A percentile compares a stretch with the other conserved stretches of the same genome.
Conservation (phyloP, 441 rosid genomes). For the Gossypium gossypioides region DNA sequence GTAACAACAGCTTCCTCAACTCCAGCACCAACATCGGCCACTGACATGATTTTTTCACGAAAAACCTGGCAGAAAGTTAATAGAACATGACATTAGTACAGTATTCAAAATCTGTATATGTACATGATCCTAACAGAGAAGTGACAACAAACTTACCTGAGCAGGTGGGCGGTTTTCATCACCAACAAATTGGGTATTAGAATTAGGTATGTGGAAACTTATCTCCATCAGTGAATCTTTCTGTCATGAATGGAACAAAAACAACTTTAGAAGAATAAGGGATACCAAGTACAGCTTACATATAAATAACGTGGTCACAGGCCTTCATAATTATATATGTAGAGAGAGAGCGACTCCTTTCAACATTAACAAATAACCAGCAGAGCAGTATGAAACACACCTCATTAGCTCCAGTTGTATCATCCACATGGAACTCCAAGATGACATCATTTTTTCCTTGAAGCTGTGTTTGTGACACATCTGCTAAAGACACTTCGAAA, state of each 20-base stretch:
- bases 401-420: slow-evolving; percentile 94
- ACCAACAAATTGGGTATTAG: slow-evolving; percentile 83
- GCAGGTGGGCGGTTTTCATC: slow-evolving; percentile 84
- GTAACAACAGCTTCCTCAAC: slow-evolving; percentile 86
- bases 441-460: slow-evolving; percentile 88
- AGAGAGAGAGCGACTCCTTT: not conserved
- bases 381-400: slow-evolving; percentile 24
- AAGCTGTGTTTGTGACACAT: slow-evolving; percentile 82
- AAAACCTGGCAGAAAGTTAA: slow-evolving; percentile 43
- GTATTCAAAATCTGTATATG: not conserved
- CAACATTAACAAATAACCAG: not conserved
- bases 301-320: not conserved
- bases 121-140: not conserved
- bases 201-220: slow-evolving; percentile 80
- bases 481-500: slow-evolving; percentile 82
- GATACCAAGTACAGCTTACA: not conserved
- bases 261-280: not conserved
- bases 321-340: too few relatives aligned
- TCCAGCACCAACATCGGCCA: slow-evolving; percentile 88
- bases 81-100: slow-evolving; percentile 10
- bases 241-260: slow-evolving; percentile 27
- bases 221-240: slow-evolving; percentile 96
- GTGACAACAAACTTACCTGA: slow-evolving; percentile 39
- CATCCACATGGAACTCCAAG: slow-evolving; percentile 94
- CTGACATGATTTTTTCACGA: slow-evolving; percentile 53